A percentile compares a stretch with the other conserved stretches of the same genome.
Conservation (phyloP, 768 basidiomycete genomes). For the Asterophora parasitica region DNA sequence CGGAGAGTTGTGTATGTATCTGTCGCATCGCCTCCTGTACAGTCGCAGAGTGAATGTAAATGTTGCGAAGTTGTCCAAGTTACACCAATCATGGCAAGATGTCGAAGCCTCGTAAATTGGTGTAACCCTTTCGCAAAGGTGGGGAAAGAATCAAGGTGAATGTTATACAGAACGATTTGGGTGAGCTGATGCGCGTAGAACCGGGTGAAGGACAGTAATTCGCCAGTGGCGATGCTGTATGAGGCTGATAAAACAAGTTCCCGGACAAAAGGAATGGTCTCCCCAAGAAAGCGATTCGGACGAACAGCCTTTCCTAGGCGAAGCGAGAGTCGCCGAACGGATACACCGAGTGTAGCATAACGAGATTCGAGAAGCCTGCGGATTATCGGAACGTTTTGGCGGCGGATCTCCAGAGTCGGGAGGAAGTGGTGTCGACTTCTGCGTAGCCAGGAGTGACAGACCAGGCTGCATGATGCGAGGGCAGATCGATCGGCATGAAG, state of each 20-base stretch:
- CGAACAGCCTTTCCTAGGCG: not conserved
- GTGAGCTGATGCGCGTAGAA: constrained; percentile 4
- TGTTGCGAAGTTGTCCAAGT: not conserved
- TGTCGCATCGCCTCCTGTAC: not conserved
- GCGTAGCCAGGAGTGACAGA: constrained; percentile 10
- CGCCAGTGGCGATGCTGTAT: not conserved
- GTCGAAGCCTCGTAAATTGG: constrained; percentile 6
- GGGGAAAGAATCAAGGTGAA: not conserved
- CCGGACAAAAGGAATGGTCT: not conserved
- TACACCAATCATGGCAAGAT: constrained; percentile 7
- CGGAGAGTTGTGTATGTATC: not conserved
- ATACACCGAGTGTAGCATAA: not conserved
- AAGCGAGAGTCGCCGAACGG: constrained; percentile 1
- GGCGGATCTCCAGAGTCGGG: constrained; percentile 2
- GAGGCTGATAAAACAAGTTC: constrained; percentile 2
- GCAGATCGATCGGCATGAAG: constrained; percentile 4
- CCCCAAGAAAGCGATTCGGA: not conserved
- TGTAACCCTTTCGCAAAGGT: not conserved
- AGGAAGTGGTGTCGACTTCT: constrained; percentile 12
- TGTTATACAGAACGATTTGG: constrained; percentile 7
- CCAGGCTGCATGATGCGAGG: constrained; percentile 4
- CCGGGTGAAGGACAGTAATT: constrained; percentile 1
- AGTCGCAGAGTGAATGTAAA: too few species aligned
- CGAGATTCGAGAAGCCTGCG: constrained; percentile 3
- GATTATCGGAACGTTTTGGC: not conserved